Evolutionary conservation across 495 filamentous ascomycete genomes (phyloP).

Genomic region (Daldinia decipiens): DNA sequence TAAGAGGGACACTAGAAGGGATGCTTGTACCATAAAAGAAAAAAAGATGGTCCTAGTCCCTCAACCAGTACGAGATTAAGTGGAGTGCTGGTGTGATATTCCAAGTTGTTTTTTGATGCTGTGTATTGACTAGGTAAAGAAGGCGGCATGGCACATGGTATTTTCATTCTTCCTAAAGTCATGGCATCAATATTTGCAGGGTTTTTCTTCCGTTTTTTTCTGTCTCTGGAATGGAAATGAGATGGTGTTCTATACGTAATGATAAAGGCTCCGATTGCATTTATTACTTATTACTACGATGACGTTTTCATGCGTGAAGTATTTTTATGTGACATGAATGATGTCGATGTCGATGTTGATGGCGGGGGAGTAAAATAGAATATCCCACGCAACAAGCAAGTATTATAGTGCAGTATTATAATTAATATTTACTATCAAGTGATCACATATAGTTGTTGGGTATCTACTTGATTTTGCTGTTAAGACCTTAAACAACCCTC

Average conservation of each 20-base stretch:
- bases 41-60: slow-evolving; percentile 25
- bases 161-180: slow-evolving; percentile 42
- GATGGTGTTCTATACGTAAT: slow-evolving; percentile 45
- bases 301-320: slow-evolving; percentile 3
- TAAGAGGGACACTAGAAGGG: slow-evolving; percentile 21
- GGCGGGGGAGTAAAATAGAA: neutral
- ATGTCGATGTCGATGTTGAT: neutral
- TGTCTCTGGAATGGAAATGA: slow-evolving; percentile 37
- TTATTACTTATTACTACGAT: slow-evolving; percentile 19
- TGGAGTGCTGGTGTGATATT: slow-evolving; percentile 28
- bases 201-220: slow-evolving; percentile 35
- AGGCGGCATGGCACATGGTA: slow-evolving; percentile 43
- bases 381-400: neutral
- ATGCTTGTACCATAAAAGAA: slow-evolving; percentile 42
- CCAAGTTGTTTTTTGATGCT: slow-evolving; percentile 28
- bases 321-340: neutral
- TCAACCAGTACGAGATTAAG: slow-evolving; percentile 20
- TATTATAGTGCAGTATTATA: neutral
- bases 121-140: slow-evolving; percentile 34
- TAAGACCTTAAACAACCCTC: neutral
- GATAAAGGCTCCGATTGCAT: slow-evolving; percentile 34
- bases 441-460: neutral
- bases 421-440: neutral
- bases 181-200: slow-evolving; percentile 45
- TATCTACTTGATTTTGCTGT: neutral